phyloP scores from a whole-genome alignment of 2,329 filamentous ascomycete genomes.

The Arthrobotrys pseudoclavata region DNA sequence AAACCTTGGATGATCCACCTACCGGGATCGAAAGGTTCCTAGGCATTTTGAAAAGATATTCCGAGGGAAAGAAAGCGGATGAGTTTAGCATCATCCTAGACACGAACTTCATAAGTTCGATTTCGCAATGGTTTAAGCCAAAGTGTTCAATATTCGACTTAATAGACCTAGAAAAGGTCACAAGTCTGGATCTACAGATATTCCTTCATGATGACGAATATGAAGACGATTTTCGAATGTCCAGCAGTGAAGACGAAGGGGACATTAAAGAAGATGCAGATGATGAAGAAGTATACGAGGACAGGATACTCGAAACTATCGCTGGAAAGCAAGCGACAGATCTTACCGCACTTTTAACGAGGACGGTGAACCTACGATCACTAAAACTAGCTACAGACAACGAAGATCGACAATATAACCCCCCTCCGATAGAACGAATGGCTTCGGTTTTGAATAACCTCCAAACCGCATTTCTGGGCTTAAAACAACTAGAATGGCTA shows the following conservation, averaged over 20 bases:
- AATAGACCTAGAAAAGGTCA: slow-evolving; percentile 43
- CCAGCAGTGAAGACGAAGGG: neutral
- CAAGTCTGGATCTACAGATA: slow-evolving; percentile 39
- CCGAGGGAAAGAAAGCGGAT: slow-evolving; percentile 21
- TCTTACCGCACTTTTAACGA: slow-evolving; percentile 20
- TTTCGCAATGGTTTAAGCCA: slow-evolving; percentile 38
- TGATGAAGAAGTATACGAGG: neutral
- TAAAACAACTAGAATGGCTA: slow-evolving; percentile 36
- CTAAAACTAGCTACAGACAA: slow-evolving; percentile 31
- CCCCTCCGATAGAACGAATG: slow-evolving; percentile 33
- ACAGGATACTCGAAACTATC: neutral
- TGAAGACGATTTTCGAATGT: neutral
- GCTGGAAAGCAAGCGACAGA: slow-evolving; percentile 30
- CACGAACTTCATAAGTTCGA: slow-evolving; percentile 30
- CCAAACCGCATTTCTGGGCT: slow-evolving; percentile 18
- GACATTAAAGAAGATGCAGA: neutral
- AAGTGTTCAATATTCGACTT: slow-evolving; percentile 45
- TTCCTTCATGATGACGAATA: slow-evolving; percentile 34
- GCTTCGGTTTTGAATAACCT: slow-evolving; percentile 14
- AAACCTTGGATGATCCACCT: slow-evolving; percentile 37
- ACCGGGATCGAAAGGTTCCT: slow-evolving; percentile 36
- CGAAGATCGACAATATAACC: slow-evolving; percentile 22
- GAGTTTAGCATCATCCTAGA: slow-evolving; percentile 44
- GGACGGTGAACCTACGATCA: slow-evolving; percentile 22
- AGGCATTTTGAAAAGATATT: slow-evolving; percentile 42